Percentiles rank a stretch among this genome's conserved stretches.
Conservation (phyloP, 441 rosid genomes). For the Jatropha multifida region DNA sequence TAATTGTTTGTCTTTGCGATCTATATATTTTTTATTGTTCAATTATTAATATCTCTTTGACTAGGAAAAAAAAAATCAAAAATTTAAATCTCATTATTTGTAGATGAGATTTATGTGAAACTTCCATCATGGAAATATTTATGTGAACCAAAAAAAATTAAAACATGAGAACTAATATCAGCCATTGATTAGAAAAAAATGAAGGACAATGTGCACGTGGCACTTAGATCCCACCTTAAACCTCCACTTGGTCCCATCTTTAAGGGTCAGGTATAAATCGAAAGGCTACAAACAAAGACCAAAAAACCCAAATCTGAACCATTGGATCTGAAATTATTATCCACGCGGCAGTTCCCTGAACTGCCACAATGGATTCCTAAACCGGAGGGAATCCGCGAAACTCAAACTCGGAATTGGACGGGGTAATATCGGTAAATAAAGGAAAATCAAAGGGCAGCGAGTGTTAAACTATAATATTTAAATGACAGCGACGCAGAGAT, state of each 20-base stretch:
- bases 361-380: not conserved
- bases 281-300: not conserved
- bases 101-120: conserved; percentile 8
- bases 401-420: not conserved
- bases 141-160: conserved; percentile 10
- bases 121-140: conserved; percentile 1
- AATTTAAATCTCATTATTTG: conserved; percentile 9
- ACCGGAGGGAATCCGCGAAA: not conserved
- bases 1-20: too few relatives aligned
- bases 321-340: not conserved
- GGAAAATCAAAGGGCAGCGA: conserved; percentile 20
- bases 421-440: conserved; percentile 20
- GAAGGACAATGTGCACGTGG: not conserved
- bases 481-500: conserved; percentile 36
- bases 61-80: not conserved
- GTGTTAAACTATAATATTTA: conserved; percentile 26
- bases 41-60: too few relatives aligned
- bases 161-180: not conserved
- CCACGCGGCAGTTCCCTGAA: not conserved
- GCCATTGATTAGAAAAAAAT: conserved; percentile 1
- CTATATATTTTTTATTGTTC: too few relatives aligned
- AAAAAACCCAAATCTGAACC: not conserved
- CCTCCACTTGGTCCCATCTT: not conserved
- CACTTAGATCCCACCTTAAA: not conserved
- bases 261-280: not conserved